These are phyloP conservation scores for Fragaria ananassa DNA, from an alignment of 306 rosid species.

Conservation along the genomic window DNA sequence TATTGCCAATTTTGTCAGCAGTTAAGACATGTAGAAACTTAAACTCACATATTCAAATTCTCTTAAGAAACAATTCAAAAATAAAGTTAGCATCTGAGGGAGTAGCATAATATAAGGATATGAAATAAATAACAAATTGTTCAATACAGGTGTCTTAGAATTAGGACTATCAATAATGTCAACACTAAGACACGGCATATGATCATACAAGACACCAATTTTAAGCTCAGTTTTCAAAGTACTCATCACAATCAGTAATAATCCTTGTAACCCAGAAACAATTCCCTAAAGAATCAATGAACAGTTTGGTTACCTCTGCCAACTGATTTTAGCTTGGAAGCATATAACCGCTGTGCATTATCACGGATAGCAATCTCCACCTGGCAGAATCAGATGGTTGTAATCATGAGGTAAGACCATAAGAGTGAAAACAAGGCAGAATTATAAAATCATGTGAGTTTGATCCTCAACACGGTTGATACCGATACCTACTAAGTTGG, in stretches of 20 bases:
- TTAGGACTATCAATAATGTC: neutral
- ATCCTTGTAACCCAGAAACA: neutral
- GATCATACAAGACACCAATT: neutral
- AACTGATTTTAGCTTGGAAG: conserved; percentile 71
- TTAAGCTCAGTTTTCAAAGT: neutral
- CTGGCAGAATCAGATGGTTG: conserved; percentile 36
- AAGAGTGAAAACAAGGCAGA: neutral
- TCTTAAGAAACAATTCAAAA: neutral
- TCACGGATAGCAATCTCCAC: conserved; percentile 93
- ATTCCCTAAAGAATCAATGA: conserved; percentile 5
- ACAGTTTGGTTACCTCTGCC: conserved; percentile 66
- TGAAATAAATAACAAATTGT: neutral
- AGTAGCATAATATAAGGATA: neutral
- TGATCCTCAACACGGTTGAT: neutral
- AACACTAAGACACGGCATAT: neutral
- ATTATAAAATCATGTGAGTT: neutral
- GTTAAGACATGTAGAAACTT: conserved; percentile 4
- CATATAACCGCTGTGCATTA: conserved; percentile 81
- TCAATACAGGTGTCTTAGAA: neutral
- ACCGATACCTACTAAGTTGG: neutral
- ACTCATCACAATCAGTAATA: neutral
- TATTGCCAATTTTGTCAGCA: conserved; percentile 23
- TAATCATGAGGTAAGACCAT: conserved; percentile 8
- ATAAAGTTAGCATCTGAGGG: neutral
- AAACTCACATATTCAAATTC: neutral